A percentile compares a stretch with the other conserved stretches of the same genome.
phyloP scores from a whole-genome alignment of 805 yeast species.

The Lipomyces yamanashiensis region DNA sequence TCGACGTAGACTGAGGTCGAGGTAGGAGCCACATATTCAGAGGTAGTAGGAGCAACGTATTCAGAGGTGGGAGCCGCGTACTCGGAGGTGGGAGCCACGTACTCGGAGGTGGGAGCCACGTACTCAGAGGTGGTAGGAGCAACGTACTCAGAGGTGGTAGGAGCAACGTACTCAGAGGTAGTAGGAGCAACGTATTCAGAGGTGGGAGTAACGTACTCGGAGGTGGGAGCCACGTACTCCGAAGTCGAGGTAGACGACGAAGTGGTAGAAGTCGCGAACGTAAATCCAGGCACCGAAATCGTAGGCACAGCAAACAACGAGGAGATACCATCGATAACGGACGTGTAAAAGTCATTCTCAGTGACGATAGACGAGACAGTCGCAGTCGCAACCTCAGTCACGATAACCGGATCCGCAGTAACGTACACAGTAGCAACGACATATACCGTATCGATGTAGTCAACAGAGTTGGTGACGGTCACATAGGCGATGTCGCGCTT shows the following conservation, averaged over 20 bases:
- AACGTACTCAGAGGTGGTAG: conserved; percentile 11
- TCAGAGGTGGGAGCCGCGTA: conserved; percentile 15
- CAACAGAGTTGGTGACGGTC: conserved; percentile 26
- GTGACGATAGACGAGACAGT: conserved; percentile 11
- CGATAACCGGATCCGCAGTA: conserved; percentile 14
- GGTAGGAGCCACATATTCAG: conserved; percentile 21
- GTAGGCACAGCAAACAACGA: conserved; percentile 7
- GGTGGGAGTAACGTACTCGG: conserved; percentile 9
- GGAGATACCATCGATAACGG: not conserved
- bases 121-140: conserved; percentile 1
- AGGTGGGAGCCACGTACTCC: conserved; percentile 6
- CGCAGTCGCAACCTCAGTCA: conserved; percentile 6
- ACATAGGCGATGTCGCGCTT: conserved; percentile 33
- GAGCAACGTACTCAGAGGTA: conserved; percentile 3
- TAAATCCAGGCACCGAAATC: not conserved
- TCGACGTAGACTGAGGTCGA: conserved; percentile 12
- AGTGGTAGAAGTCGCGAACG: conserved; percentile 5
- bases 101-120: conserved; percentile 9
- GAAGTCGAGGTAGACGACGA: not conserved
- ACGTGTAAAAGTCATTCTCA: not conserved
- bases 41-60: conserved; percentile 9
- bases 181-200: conserved; percentile 9
- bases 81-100: conserved; percentile 9
- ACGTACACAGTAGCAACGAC: conserved; percentile 28
- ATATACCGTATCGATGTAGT: conserved; percentile 25